Evolutionary conservation across 345 rosid species (phyloP), one percentile per base, ranked within the genome.

Genomic region (Anastatica hierochuntica): DNA sequence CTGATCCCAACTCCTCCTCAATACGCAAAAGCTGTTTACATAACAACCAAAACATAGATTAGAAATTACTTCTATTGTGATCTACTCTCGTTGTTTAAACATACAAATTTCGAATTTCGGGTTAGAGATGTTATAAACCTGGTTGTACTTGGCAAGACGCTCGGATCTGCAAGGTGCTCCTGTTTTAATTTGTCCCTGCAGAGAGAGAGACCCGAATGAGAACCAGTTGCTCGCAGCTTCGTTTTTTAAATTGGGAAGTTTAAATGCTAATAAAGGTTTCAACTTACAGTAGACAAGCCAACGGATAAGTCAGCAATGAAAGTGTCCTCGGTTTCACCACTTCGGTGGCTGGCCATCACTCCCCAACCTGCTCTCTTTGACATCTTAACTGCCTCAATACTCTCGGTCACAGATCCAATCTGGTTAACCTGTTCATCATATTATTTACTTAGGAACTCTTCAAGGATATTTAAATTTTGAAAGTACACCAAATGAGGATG

Each of bases 131-230:
- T 48, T 42, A 33, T 38, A 36, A 56, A 82, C 96, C 94, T 87
- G 98, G 61, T 88, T 92, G 71, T 88, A 92, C 34, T 92, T 92
- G 5, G 97, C 97, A 39, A 92, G 88, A 43, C 97, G 82, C 79
- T 92, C 98, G 0, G 98, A 92, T 69, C 98, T 79, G 84, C 97
- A 85, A 16, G 98, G 97, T 31, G 97, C 97, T 52, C 98, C 98
- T 0, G 98, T 92, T 73, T 92, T 92, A 49, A 92, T 92, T 63
- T 92, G 98, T 34, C 95, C 95, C 96, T 92, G 77, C n/a, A 54
- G 11, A 36, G 31, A 27, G 7, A 43, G 14, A 43, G 39, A 49
- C 20, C 27, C 47, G 33, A 39, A 37, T 53, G 43, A 15, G 30
- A 41, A 19, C 30, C 26, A 2, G n/a, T n/a, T n/a, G n/a, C n/a